Percentiles rank a stretch among this genome's conserved stretches.
Evolutionary conservation across 2,329 filamentous ascomycete species (phyloP).

Genomic region (Hypoxylon sp.): DNA sequence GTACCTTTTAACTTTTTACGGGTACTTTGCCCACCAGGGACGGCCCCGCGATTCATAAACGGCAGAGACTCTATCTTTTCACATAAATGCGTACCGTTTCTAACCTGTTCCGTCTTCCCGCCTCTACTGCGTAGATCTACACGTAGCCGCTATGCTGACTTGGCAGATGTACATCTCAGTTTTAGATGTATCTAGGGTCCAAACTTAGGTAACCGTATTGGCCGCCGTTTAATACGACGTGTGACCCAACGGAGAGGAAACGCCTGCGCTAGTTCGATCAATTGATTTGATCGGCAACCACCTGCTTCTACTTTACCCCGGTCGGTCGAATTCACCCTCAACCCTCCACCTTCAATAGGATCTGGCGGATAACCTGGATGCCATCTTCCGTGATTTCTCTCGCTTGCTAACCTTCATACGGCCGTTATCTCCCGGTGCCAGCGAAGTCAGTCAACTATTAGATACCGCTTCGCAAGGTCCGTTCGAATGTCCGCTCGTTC

Average conservation of each 20-base stretch:
- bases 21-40: slow-evolving; percentile 2
- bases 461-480: slow-evolving; percentile 7
- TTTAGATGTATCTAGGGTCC: neutral
- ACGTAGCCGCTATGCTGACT: too few species aligned
- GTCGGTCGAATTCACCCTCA: slow-evolving; percentile 34
- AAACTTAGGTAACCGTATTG: neutral
- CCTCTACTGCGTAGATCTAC: neutral
- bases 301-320: slow-evolving; percentile 33
- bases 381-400: slow-evolving; percentile 13
- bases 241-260: slow-evolving; percentile 33
- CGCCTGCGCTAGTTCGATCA: slow-evolving; percentile 32
- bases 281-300: slow-evolving; percentile 33
- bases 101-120: slow-evolving; percentile 8
- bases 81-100: neutral
- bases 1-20: neutral
- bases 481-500: slow-evolving; percentile 20
- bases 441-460: slow-evolving; percentile 3
- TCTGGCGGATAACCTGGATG: slow-evolving; percentile 11
- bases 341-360: slow-evolving; percentile 24
- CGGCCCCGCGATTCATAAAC: slow-evolving; percentile 16
- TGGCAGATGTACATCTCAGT: neutral
- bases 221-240: slow-evolving; percentile 7
- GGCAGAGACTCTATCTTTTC: neutral
- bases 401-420: neutral
- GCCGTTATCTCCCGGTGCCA: neutral